Conservation (phyloP, 805 yeast genomes). For the Spathaspora boniae region DNA sequence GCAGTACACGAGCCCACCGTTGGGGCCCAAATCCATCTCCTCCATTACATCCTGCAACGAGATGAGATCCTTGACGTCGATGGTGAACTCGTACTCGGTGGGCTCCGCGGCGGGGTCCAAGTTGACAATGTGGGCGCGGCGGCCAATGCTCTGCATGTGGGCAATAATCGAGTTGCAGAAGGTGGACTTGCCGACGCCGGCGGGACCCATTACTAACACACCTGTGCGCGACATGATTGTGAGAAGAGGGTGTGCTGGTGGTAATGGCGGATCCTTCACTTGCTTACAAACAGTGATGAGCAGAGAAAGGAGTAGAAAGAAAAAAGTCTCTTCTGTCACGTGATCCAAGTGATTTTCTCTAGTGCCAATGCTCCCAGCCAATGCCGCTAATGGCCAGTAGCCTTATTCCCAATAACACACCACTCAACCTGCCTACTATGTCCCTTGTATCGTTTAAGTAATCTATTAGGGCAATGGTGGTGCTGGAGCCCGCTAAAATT, state of each 20-base stretch:
- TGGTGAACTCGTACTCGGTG: conserved; percentile 83
- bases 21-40: conserved; percentile 89
- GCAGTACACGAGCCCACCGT: conserved; percentile 90
- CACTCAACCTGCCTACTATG: no score
- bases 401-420: no score
- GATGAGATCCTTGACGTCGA: conserved; percentile 87
- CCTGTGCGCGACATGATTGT: conserved; percentile 86
- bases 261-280: neutral
- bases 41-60: conserved; percentile 94
- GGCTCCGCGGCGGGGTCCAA: conserved; percentile 98
- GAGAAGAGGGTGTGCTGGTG: conserved; percentile 1
- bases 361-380: neutral
- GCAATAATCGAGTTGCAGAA: conserved; percentile 86
- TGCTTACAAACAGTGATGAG: neutral
- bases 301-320: neutral
- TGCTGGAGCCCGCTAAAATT: no score
- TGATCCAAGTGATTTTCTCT: neutral
- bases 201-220: conserved; percentile 91
- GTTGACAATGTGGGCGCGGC: conserved; percentile 92
- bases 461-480: no score
- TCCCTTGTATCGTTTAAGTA: no score
- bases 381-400: no score
- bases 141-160: conserved; percentile 85
- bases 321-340: neutral
- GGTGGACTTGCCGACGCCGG: conserved; percentile 94